Conservation (phyloP, 192 early-diverging fungal genomes). For the Podila horticola region DNA sequence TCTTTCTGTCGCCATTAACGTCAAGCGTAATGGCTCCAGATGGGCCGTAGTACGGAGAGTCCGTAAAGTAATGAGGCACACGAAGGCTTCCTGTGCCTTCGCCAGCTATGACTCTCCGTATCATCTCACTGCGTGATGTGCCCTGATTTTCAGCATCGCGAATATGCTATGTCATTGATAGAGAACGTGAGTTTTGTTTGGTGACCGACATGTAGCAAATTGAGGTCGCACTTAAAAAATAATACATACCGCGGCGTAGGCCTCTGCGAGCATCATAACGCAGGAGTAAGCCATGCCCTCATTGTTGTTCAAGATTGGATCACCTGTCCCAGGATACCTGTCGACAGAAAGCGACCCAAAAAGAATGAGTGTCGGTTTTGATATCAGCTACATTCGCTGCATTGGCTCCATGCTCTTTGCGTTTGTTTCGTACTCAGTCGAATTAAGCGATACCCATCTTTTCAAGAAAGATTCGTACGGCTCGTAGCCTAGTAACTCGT, state of each 20-base stretch:
- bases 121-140: not conserved
- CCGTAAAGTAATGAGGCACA: not conserved
- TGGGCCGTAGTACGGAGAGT: conserved; percentile 4
- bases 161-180: not conserved
- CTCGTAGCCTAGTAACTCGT: conserved; percentile 40
- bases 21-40: conserved; percentile 10
- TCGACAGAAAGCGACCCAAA: not conserved
- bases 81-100: not conserved
- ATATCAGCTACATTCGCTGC: not conserved
- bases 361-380: not conserved
- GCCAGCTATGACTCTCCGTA: conserved; percentile 8
- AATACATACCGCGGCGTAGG: conserved; percentile 31
- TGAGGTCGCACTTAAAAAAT: not conserved
- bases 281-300: conserved; percentile 59
- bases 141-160: not conserved
- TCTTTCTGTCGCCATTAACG: conserved; percentile 8
- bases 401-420: too few species aligned
- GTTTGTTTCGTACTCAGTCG: conserved; percentile 9
- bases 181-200: not conserved
- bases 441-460: conserved; percentile 34
- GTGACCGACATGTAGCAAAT: not conserved
- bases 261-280: conserved; percentile 55
- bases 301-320: conserved; percentile 24
- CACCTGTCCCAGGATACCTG: conserved; percentile 55
- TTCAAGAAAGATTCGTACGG: conserved; percentile 55